phyloP scores from a whole-genome alignment of 768 basidiomycete species.

The Lactarius akahatsu region DNA sequence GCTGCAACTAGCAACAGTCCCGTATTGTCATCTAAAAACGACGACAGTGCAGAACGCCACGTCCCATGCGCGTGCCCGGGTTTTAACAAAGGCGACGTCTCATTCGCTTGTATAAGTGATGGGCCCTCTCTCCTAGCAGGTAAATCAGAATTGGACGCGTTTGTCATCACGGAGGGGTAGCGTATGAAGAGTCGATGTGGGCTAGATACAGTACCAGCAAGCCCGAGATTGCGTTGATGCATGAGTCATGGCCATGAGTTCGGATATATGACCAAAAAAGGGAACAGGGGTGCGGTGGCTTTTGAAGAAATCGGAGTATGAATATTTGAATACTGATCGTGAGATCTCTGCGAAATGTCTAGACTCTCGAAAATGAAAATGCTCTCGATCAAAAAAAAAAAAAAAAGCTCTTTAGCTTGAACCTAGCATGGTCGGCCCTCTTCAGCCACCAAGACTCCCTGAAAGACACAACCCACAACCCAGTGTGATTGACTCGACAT shows the following conservation, averaged over 20 bases:
- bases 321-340: no score
- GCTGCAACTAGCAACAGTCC: not conserved
- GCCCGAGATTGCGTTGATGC: no score
- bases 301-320: no score
- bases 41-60: constrained; percentile 1
- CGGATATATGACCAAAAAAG: no score
- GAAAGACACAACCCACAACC: not conserved
- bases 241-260: no score
- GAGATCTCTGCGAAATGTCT: no score
- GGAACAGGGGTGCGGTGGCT: no score
- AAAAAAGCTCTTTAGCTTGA: no score
- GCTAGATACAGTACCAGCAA: not conserved
- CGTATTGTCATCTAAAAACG: not conserved
- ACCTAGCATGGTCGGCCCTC: no score
- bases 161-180: not conserved
- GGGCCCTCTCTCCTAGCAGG: not conserved
- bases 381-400: no score
- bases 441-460: no score
- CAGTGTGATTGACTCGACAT: not conserved
- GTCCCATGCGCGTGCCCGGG: not conserved
- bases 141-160: not conserved
- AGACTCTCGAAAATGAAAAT: no score
- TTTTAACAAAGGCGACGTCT: not conserved
- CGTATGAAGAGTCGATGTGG: not conserved
- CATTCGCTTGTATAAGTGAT: not conserved